Evolutionary conservation across 1,284 basidiomycete species (phyloP).

Genomic region (Trichosporon sp.): DNA sequence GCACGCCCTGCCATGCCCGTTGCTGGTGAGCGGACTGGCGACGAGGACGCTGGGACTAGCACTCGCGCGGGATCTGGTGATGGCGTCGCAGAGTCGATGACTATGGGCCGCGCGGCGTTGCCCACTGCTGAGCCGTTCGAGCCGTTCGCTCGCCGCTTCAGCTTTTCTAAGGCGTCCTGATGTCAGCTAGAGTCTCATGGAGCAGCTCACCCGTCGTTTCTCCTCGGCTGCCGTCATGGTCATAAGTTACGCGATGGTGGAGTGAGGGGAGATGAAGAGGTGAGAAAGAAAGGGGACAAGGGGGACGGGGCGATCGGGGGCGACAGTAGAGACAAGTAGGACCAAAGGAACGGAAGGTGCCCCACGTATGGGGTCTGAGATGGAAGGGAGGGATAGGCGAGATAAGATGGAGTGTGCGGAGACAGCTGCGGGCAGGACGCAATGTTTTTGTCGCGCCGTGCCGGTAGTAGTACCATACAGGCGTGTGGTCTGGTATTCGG

Average conservation of each 20-base stretch:
- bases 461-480: too few species aligned
- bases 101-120: background rate
- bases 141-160: background rate
- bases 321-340: background rate
- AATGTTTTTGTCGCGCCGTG: too few species aligned
- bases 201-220: background rate
- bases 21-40: background rate
- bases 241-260: background rate
- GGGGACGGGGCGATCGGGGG: background rate
- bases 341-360: background rate
- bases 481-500: background rate
- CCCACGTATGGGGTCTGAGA: too few species aligned
- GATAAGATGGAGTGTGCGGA: too few species aligned
- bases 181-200: background rate
- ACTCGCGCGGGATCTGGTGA: constrained; percentile 1
- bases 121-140: background rate
- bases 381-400: too few species aligned
- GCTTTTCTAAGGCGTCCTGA: background rate
- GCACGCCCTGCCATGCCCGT: background rate
- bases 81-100: background rate
- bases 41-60: constrained; percentile 12
- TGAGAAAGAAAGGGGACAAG: background rate
- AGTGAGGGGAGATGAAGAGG: background rate
- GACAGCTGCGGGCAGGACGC: too few species aligned
- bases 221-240: background rate